phyloP scores from a whole-genome alignment of 805 yeast genomes.

The Pichia nanzhaoensis region DNA sequence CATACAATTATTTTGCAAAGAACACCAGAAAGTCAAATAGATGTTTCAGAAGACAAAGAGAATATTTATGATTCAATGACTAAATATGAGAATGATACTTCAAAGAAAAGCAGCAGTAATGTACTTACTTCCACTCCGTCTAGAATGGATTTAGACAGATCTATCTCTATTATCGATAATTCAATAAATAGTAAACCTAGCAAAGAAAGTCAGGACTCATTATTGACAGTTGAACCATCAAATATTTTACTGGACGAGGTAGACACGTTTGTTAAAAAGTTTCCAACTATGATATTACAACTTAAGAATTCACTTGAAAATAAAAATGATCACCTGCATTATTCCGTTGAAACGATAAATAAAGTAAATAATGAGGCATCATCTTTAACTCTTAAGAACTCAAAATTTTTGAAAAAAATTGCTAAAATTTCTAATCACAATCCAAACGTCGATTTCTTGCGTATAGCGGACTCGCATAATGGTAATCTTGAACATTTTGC shows the following conservation, averaged over 20 bases:
- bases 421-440: background rate
- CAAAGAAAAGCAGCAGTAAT: background rate
- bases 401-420: slow-evolving; percentile 15
- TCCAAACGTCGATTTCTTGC: background rate
- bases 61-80: slow-evolving; percentile 22
- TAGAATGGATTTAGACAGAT: background rate
- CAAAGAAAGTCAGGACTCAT: background rate
- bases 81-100: background rate
- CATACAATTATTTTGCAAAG: slow-evolving; percentile 4
- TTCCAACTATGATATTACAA: slow-evolving; percentile 19
- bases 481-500: slow-evolving; percentile 4
- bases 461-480: slow-evolving; percentile 8
- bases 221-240: slow-evolving; percentile 3
- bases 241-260: slow-evolving; percentile 7
- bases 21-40: slow-evolving; percentile 15
- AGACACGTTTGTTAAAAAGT: slow-evolving; percentile 16
- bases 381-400: slow-evolving; percentile 18
- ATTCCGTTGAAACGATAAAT: slow-evolving; percentile 38
- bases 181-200: background rate
- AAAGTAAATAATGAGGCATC: slow-evolving; percentile 37
- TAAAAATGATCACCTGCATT: slow-evolving; percentile 47
- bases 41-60: slow-evolving; percentile 44
- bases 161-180: background rate
- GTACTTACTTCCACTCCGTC: slow-evolving; percentile 10
- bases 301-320: slow-evolving; percentile 26